Conservation (phyloP, 2,329 filamentous ascomycete species). For the Stemphylium vesicarium region DNA sequence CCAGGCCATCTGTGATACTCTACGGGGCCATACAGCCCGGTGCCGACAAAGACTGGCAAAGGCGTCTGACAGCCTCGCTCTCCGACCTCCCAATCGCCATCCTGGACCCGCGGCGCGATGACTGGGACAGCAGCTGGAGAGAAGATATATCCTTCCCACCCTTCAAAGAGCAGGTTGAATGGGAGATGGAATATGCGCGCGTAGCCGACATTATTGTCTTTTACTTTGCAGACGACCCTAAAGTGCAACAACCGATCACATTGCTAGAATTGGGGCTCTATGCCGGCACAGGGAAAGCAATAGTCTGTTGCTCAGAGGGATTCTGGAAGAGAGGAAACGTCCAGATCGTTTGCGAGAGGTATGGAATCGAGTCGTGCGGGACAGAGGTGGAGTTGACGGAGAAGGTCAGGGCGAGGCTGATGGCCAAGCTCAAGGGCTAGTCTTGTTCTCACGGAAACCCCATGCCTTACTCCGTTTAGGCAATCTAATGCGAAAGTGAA, state of each 20-base stretch:
- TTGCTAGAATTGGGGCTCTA: slow-evolving; percentile 67
- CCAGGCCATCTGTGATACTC: slow-evolving; percentile 59
- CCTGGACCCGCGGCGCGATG: slow-evolving; percentile 62
- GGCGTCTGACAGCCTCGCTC: slow-evolving; percentile 48
- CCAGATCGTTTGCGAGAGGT: slow-evolving; percentile 59
- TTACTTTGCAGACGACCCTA: slow-evolving; percentile 57
- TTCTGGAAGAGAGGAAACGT: slow-evolving; percentile 69
- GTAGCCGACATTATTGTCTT: slow-evolving; percentile 62
- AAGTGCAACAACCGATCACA: slow-evolving; percentile 61
- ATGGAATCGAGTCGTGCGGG: slow-evolving; percentile 54
- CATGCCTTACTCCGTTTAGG: not conserved
- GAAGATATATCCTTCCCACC: slow-evolving; percentile 58
- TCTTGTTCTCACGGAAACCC: not conserved
- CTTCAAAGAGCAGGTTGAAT: slow-evolving; percentile 64
- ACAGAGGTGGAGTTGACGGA: slow-evolving; percentile 51
- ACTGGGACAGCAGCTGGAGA: slow-evolving; percentile 65
- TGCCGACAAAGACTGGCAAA: slow-evolving; percentile 58
- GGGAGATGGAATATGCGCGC: slow-evolving; percentile 67
- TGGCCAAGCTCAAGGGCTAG: slow-evolving; percentile 6
- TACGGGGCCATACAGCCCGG: slow-evolving; percentile 60
- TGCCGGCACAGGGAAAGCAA: slow-evolving; percentile 50
- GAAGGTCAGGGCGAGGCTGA: slow-evolving; percentile 35
- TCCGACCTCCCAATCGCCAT: slow-evolving; percentile 59
- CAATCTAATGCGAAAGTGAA: not conserved
- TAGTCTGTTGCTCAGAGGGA: slow-evolving; percentile 61